phyloP scores from a whole-genome alignment of 2,329 filamentous ascomycete species.

The Pseudocercospora musae region DNA sequence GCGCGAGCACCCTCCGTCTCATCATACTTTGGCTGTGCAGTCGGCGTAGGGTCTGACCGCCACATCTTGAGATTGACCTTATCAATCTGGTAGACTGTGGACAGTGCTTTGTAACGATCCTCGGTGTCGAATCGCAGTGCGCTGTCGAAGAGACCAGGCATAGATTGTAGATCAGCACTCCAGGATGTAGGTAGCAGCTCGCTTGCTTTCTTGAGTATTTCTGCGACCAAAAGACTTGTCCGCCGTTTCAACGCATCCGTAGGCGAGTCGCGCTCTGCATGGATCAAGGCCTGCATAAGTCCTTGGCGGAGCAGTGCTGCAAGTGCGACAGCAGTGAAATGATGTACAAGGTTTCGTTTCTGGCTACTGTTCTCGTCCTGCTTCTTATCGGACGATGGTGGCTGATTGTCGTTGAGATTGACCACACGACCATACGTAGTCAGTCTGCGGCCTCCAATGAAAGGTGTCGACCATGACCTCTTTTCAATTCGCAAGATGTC shows the following conservation, averaged over 20 bases:
- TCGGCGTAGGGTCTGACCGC: slow-evolving; percentile 55
- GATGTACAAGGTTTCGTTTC: slow-evolving; percentile 77
- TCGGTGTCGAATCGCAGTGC: slow-evolving; percentile 70
- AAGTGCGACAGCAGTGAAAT: slow-evolving; percentile 86
- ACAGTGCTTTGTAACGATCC: slow-evolving; percentile 74
- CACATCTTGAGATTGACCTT: slow-evolving; percentile 93
- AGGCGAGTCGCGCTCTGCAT: slow-evolving; percentile 65
- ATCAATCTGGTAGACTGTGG: slow-evolving; percentile 96
- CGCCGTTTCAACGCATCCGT: slow-evolving; percentile 76
- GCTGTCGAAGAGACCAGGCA: slow-evolving; percentile 78
- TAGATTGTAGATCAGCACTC: slow-evolving; percentile 79
- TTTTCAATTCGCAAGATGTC: slow-evolving; percentile 84
- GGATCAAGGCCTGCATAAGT: slow-evolving; percentile 53
- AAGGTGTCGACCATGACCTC: slow-evolving; percentile 91
- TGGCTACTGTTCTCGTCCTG: slow-evolving; percentile 57
- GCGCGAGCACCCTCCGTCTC: slow-evolving; percentile 36
- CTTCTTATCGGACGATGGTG: slow-evolving; percentile 49
- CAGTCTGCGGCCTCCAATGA: slow-evolving; percentile 83
- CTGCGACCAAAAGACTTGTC: slow-evolving; percentile 83
- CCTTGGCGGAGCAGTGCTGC: slow-evolving; percentile 81
- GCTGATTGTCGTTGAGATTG: slow-evolving; percentile 65
- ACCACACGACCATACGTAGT: slow-evolving; percentile 96
- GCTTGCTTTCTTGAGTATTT: slow-evolving; percentile 85
- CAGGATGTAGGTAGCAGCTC: slow-evolving; percentile 76
- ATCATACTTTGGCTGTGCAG: slow-evolving; percentile 21